Conservation (phyloP, 1,284 basidiomycete genomes). For the Tremellales sp. region DNA sequence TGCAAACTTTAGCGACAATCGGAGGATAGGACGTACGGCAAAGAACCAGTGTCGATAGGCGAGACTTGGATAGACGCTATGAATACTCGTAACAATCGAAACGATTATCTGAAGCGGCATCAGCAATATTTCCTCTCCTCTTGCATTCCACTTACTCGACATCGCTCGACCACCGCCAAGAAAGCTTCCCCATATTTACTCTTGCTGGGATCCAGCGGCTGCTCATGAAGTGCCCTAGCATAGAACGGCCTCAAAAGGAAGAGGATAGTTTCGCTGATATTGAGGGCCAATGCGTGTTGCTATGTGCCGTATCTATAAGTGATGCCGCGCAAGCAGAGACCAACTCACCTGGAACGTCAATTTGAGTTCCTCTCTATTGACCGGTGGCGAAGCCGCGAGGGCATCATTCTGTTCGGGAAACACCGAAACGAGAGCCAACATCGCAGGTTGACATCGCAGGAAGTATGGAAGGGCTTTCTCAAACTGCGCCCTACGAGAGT, state of each 20-base stretch:
- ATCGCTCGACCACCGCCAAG: constrained; percentile 17
- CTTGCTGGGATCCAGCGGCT: constrained; percentile 14
- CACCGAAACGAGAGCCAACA: constrained; percentile 14
- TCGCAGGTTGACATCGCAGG: constrained; percentile 18
- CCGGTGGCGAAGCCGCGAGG: constrained; percentile 2
- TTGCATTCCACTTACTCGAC: constrained; percentile 5
- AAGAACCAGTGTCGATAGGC: constrained; percentile 16
- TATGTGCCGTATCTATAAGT: not conserved
- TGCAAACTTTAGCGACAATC: not conserved
- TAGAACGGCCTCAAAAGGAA: constrained; percentile 23
- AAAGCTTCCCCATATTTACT: constrained; percentile 16
- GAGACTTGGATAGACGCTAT: constrained; percentile 8
- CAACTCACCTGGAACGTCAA: constrained; percentile 10
- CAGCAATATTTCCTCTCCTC: not conserved
- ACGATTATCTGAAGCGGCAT: constrained; percentile 13
- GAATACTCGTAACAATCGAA: constrained; percentile 5
- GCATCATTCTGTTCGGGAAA: constrained; percentile 11
- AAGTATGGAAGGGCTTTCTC: constrained; percentile 18
- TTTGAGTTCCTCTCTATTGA: constrained; percentile 9
- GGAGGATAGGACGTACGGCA: constrained; percentile 6
- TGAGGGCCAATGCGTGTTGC: constrained; percentile 23
- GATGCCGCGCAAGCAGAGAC: not conserved
- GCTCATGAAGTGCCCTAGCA: constrained; percentile 16
- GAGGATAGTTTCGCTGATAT: constrained; percentile 18
- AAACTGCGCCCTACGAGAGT: constrained; percentile 15